Conservation (phyloP, 257 asterid species). For the Ilex asprella region DNA sequence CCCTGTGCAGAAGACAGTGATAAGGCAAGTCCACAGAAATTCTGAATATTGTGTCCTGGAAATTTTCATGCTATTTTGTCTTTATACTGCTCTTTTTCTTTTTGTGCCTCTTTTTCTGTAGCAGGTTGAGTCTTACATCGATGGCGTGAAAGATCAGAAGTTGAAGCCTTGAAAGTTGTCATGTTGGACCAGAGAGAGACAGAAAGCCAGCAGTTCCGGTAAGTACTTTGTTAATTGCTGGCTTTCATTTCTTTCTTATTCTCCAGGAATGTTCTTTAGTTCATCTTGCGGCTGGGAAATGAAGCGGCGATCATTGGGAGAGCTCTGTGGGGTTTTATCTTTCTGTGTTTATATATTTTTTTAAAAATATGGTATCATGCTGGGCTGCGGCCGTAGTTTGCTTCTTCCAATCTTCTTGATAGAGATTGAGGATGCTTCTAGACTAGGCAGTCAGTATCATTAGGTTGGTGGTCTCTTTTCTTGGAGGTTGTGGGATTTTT, state of each 20-base stretch:
- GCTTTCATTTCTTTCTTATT: slow-evolving; percentile 20
- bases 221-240: slow-evolving; percentile 29
- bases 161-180: background rate
- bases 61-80: slow-evolving; percentile 6
- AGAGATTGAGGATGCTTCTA: background rate
- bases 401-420: background rate
- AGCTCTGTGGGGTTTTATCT: background rate
- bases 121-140: slow-evolving; percentile 26
- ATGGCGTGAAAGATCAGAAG: slow-evolving; percentile 17
- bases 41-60: slow-evolving; percentile 1
- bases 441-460: background rate
- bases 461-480: too few relatives aligned
- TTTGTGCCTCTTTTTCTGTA: slow-evolving; percentile 7
- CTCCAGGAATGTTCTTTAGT: background rate
- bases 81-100: slow-evolving; percentile 23
- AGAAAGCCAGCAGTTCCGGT: slow-evolving; percentile 26
- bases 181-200: background rate
- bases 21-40: slow-evolving; percentile 55
- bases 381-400: background rate
- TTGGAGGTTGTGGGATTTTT: too few relatives aligned
- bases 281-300: background rate
- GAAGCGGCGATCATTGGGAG: background rate
- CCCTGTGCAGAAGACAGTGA: slow-evolving; percentile 56
- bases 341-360: background rate
- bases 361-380: too few relatives aligned